Conservation (phyloP, 23 red algal genomes). For the Gracilaria gracilis region DNA sequence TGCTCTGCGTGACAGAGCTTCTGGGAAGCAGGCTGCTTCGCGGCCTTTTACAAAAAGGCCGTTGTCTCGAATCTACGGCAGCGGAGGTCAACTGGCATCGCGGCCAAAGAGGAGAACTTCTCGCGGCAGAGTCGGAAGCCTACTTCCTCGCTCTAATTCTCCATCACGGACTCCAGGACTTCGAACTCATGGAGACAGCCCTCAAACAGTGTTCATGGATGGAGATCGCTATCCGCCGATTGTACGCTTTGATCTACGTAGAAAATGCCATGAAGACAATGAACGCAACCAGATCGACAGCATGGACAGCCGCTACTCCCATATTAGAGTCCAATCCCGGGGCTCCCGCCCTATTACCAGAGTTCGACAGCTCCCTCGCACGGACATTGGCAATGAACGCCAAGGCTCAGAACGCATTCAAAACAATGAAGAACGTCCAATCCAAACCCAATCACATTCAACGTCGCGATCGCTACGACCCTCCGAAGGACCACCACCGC, state of each 20-base stretch:
- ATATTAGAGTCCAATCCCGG: neutral
- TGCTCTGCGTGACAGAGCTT: neutral
- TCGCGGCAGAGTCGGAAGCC: too few species aligned
- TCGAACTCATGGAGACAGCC: neutral
- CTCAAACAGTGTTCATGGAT: neutral
- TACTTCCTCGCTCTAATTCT: too few species aligned
- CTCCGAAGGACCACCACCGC: too few species aligned
- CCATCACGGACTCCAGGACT: too few species aligned
- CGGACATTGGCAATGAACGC: neutral
- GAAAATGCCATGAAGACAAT: neutral
- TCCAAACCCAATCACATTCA: neutral
- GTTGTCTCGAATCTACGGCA: too few species aligned
- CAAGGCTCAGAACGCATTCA: conserved; percentile 1
- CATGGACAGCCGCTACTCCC: too few species aligned
- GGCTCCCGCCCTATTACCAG: neutral
- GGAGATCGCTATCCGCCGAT: neutral
- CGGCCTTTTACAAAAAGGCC: neutral
- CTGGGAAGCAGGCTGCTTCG: neutral
- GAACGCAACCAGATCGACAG: neutral
- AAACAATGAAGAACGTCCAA: neutral
- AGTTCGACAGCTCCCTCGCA: conserved; percentile 1
- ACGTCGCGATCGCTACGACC: too few species aligned
- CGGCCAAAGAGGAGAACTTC: too few species aligned
- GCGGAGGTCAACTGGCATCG: too few species aligned
- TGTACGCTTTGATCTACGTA: conserved; percentile 8